Base-by-base conservation (phyloP, 257 asterid species). In the Verbena officinalis region DNA sequence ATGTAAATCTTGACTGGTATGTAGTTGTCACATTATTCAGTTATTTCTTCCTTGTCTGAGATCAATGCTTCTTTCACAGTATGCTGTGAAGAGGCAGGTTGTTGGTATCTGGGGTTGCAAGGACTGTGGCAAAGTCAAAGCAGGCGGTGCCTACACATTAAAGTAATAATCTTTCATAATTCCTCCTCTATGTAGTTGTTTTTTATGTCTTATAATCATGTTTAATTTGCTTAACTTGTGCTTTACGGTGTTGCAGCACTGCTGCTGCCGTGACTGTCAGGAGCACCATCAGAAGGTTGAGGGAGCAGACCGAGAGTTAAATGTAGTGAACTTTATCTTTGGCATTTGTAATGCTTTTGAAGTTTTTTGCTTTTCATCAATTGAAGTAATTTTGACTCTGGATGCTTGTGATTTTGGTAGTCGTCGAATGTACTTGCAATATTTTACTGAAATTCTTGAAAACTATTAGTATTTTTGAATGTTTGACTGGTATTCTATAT, bases 61-160 rank as follows among this genome's bases (percentile, higher is more conserved):
- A 55, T 15, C 9, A 22, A 43, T 52, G 14, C 2, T 51, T 49
- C 6, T 34, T 7, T 34, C 15, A 34, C 73, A 85, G 93, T 80
- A 85, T 5, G 89, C 86, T 0, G 87, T 85, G 79, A 85, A 82
- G 82, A 83, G 87, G 74, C 71, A 85, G 77, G 87, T 84, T 0
- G 87, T 85, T 0, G 89, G 87, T 43, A 85, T 85, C 19, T 85
- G 86, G 84, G 93, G 93, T 17, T 80, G 89, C 77, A 85, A 83
- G 78, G 89, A 83, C 69, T 85, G 93, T 3, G 86, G 89, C 73
- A 85, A 83, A 72, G 89, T 78, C 60, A 83, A 85, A 70, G 87
- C 89, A 0, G 89, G 89, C 33, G 87, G 89, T 67, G 93, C 93
- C 51, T 85, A 85, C 80, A 83, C 89, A 0, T 62, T 85, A 42